Evolutionary conservation across 768 basidiomycete genomes (phyloP), one percentile per base, ranked within the genome.

Genomic region (Boletus barrowsii): DNA sequence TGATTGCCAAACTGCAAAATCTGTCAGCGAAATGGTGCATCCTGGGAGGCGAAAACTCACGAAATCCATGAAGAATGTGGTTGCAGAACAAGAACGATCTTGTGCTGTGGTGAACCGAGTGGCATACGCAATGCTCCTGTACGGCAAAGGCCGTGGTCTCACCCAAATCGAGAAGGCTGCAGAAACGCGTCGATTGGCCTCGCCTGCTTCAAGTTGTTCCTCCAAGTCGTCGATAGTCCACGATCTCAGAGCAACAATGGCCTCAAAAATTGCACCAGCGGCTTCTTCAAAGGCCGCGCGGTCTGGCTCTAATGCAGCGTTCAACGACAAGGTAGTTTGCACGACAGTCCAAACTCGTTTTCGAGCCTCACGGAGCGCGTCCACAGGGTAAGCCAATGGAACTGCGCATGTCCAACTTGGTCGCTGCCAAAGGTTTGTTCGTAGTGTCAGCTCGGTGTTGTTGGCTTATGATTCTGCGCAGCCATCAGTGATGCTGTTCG

Each of bases 401-500:
- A 73, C 86, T 98, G 60, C 87, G 96, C 60, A 75, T 95, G 73
- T 96, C 93, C 47, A 99, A 98, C 72, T 86, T 99, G 90, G 87
- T 95, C 57, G 96, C 96, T 41, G 96, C 96, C 24, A 98, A 98
- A 79, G 92, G 92, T 87, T 51, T n/a, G 73, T 71, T 47, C 20
- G 9, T 35, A 5, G 8, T 41, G 32, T 14, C 29, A 29, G 36
- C 9, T 4, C 7, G 3, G 40, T 22, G 17, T 46, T 9, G 42
- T 51, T 51, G 24, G 47, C 46, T 67, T 7, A 47, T 36, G 43
- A 33, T 51, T 48, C 44, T 39, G 29, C 54, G 18, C 60, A 97
- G 95, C 96, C 29, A 97, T 99, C 67, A 93, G 93, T 63, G 95
- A 97, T 79, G 96, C 93, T 49, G 95, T 99, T 41, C 81, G 96